phyloP scores from a whole-genome alignment of 176 grass and related monocot species.

The Hordeum vulgare region DNA sequence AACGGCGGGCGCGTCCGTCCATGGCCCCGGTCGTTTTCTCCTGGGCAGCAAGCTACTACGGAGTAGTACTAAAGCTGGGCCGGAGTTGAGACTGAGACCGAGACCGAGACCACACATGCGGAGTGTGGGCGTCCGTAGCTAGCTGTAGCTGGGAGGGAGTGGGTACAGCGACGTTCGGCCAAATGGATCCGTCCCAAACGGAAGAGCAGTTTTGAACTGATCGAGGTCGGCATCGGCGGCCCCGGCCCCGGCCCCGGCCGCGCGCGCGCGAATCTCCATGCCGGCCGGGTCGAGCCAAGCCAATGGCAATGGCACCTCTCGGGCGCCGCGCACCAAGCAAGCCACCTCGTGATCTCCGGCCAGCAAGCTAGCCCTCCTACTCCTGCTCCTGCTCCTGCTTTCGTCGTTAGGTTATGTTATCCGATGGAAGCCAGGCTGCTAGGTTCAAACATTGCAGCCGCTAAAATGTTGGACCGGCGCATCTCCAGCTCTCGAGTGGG shows the following conservation, averaged over 20 bases:
- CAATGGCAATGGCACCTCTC: not conserved
- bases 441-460: too few relatives aligned
- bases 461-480: too few relatives aligned
- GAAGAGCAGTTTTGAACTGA: not conserved
- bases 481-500: too few relatives aligned
- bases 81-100: not conserved
- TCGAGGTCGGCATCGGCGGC: slow-evolving; percentile 12
- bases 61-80: too few relatives aligned
- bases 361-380: not conserved
- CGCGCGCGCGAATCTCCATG: slow-evolving; percentile 20
- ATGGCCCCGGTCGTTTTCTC: not conserved
- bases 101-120: not conserved
- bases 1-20: not conserved
- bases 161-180: not conserved
- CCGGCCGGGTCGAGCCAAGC: not conserved
- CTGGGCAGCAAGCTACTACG: not conserved
- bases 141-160: too few relatives aligned
- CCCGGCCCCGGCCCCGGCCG: not conserved
- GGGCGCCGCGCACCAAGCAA: not conserved
- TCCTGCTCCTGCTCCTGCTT: too few relatives aligned
- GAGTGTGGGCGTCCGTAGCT: too few relatives aligned
- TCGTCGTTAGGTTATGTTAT: too few relatives aligned
- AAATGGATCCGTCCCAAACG: not conserved
- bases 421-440: too few relatives aligned
- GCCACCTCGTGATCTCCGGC: not conserved